Percentiles rank a stretch among this genome's conserved stretches.
These are phyloP conservation scores for Clonostachys sp. DNA, from an alignment of 2,329 filamentous ascomycete species.

Conservation along the genomic window DNA sequence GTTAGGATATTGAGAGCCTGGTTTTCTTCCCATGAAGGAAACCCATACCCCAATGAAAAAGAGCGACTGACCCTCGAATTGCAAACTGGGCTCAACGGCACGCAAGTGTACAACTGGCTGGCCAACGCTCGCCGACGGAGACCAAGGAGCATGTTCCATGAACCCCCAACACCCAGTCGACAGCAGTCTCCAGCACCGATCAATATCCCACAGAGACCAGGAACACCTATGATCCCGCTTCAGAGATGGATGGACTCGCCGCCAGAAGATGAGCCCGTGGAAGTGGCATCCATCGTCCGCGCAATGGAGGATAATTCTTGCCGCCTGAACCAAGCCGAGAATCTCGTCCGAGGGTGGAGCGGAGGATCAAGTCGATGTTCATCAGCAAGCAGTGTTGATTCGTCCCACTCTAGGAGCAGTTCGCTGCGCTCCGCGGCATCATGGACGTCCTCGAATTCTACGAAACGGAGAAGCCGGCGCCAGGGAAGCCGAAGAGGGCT, in stretches of 20 bases:
- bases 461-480: too few relatives aligned
- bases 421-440: slow-evolving; percentile 12
- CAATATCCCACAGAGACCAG: slow-evolving; percentile 43
- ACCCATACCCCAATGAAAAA: slow-evolving; percentile 79
- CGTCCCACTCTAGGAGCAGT: slow-evolving; percentile 3
- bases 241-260: slow-evolving; percentile 2
- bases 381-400: not conserved
- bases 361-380: not conserved
- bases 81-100: slow-evolving; percentile 70
- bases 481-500: not conserved
- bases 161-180: slow-evolving; percentile 49
- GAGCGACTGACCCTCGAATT: slow-evolving; percentile 71
- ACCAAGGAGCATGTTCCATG: slow-evolving; percentile 57
- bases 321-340: too few relatives aligned
- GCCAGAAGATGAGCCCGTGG: slow-evolving; percentile 1
- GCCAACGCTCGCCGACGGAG: slow-evolving; percentile 77
- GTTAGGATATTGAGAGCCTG: slow-evolving; percentile 74
- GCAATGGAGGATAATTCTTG: not conserved
- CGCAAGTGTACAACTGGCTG: slow-evolving; percentile 83
- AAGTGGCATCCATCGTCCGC: not conserved
- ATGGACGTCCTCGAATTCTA: too few relatives aligned
- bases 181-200: slow-evolving; percentile 28
- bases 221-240: slow-evolving; percentile 19
- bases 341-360: too few relatives aligned
- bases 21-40: slow-evolving; percentile 67